Percentiles rank a stretch among this genome's conserved stretches.
Evolutionary conservation across 2,329 filamentous ascomycete genomes (phyloP).

Genomic region (Colletotrichum sp.): DNA sequence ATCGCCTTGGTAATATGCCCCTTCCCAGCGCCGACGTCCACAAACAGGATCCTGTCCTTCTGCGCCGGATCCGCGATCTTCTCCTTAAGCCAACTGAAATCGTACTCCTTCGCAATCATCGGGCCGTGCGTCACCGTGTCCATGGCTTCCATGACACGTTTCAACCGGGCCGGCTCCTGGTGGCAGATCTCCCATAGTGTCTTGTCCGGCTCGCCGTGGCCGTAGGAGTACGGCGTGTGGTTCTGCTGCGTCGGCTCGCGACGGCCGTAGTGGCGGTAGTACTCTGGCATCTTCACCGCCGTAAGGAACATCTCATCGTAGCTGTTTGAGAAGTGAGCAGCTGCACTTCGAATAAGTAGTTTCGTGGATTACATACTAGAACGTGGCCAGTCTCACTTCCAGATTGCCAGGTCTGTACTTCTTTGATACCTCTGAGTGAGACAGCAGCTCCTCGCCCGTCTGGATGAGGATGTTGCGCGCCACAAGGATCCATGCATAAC

Average conservation of each 20-base stretch:
- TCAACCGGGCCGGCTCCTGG: constrained; percentile 23
- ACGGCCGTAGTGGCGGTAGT: constrained; percentile 25
- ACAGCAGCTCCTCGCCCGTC: constrained; percentile 19
- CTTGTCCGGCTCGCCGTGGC: constrained; percentile 29
- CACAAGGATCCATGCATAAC: background rate
- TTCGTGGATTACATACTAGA: background rate
- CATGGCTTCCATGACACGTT: constrained; percentile 25
- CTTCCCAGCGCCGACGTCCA: constrained; percentile 38
- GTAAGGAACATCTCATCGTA: background rate
- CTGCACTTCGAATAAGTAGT: too few relatives aligned
- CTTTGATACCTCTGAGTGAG: constrained; percentile 25
- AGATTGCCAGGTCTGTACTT: background rate
- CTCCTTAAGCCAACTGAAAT: constrained; percentile 31
- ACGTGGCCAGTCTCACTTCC: constrained; percentile 4
- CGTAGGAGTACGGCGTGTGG: constrained; percentile 33
- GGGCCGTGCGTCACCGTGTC: background rate
- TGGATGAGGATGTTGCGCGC: background rate
- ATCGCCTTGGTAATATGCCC: constrained; percentile 26
- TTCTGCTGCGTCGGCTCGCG: constrained; percentile 29
- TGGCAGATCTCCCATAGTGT: constrained; percentile 35
- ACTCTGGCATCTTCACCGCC: constrained; percentile 23
- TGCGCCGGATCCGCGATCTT: background rate
- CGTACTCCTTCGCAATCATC: constrained; percentile 23
- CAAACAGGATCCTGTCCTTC: constrained; percentile 24
- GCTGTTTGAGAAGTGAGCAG: fast-evolving